Conservation (phyloP, 2,329 filamentous ascomycete species). For the Apiospora malaysiana region DNA sequence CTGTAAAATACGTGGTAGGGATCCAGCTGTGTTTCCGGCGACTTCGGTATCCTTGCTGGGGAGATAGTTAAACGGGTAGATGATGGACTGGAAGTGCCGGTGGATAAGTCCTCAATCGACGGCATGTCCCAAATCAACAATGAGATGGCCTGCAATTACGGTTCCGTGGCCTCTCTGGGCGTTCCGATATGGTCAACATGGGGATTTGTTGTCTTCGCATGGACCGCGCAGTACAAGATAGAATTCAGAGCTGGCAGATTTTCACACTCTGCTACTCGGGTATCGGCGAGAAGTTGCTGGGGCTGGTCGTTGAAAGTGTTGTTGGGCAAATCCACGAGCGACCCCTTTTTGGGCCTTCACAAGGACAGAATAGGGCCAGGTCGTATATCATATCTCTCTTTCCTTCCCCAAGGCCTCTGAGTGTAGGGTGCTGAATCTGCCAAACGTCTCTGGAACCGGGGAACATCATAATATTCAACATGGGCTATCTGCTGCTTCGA, state of each 20-base stretch:
- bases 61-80: too few species aligned
- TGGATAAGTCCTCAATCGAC: constrained; percentile 51
- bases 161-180: constrained; percentile 25
- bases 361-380: too few species aligned
- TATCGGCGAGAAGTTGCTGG: too few species aligned
- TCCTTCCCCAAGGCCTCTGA: constrained; percentile 31
- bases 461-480: constrained; percentile 29
- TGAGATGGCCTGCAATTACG: constrained; percentile 33
- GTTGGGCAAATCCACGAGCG: too few species aligned
- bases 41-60: too few species aligned
- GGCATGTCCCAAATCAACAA: constrained; percentile 49
- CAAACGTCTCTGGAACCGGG: constrained; percentile 29
- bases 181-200: constrained; percentile 23
- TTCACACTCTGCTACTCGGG: too few species aligned
- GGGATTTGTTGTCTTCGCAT: constrained; percentile 34
- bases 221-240: constrained; percentile 29
- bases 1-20: too few species aligned
- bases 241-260: constrained; percentile 13
- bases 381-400: background rate
- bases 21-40: too few species aligned
- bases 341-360: too few species aligned
- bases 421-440: constrained; percentile 27
- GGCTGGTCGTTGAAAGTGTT: too few species aligned
- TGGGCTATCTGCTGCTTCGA: constrained; percentile 25
- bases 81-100: constrained; percentile 35